phyloP scores from a whole-genome alignment of 257 asterid species.

The Petunia axillaris region DNA sequence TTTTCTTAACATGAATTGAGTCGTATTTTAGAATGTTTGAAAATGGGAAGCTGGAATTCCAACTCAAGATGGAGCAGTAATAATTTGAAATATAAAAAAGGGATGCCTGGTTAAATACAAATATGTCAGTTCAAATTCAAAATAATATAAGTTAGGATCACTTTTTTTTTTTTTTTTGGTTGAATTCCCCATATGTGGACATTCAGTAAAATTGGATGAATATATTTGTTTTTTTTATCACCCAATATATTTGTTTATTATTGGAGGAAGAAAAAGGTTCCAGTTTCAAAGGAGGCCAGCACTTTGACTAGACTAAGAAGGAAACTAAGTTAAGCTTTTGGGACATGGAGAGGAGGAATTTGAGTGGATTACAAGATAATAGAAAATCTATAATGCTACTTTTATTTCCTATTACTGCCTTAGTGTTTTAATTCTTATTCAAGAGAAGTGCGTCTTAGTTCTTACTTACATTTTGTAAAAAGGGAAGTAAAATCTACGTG shows the following conservation, averaged over 20 bases:
- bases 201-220: not conserved
- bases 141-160: not conserved
- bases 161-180: not conserved
- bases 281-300: not conserved
- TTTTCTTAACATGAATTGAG: conserved; percentile 2
- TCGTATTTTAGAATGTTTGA: conserved; percentile 16
- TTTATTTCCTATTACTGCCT: conserved; percentile 26
- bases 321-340: not conserved
- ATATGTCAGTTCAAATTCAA: not conserved
- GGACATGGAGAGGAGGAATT: not conserved
- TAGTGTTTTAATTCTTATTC: not conserved
- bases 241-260: not conserved
- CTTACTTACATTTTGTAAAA: not conserved
- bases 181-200: not conserved
- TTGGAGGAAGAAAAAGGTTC: not conserved
- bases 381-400: conserved; percentile 20
- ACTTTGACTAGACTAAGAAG: not conserved
- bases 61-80: not conserved
- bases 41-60: conserved; percentile 16
- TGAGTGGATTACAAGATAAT: not conserved
- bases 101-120: not conserved
- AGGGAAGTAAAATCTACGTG: not conserved
- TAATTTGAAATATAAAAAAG: not conserved
- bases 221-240: not conserved
- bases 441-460: not conserved